Conservation (phyloP, 441 rosid species). For the Croton setiger region DNA sequence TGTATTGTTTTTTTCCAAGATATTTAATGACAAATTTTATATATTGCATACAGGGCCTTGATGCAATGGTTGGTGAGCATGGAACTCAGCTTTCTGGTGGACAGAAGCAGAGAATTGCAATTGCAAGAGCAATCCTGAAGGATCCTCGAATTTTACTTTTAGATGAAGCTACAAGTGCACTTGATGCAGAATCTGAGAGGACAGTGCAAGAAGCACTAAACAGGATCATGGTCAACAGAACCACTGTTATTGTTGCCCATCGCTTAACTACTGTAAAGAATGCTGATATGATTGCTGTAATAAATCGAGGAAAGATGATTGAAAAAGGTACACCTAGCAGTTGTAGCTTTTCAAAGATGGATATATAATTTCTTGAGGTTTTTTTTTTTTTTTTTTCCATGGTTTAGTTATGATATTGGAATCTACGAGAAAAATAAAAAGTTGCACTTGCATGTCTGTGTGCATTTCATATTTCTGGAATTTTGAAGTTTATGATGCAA, state of each 20-base stretch:
- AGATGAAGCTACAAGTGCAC: constrained; percentile 73
- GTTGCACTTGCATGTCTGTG: no score
- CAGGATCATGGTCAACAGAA: constrained; percentile 61
- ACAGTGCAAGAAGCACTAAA: constrained; percentile 66
- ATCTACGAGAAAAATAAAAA: no score
- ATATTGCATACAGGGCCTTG: constrained; percentile 43
- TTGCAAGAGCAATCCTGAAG: constrained; percentile 68
- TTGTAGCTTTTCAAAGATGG: no score
- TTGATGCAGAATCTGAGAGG: constrained; percentile 66
- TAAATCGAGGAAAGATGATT: constrained; percentile 55
- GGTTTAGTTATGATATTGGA: no score
- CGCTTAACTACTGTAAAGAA: constrained; percentile 60
- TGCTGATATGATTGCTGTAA: constrained; percentile 55
- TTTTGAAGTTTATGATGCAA: not conserved
- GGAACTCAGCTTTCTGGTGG: constrained; percentile 74
- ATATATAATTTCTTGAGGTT: no score
- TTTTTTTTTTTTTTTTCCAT: no score
- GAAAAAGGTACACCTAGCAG: constrained; percentile 45
- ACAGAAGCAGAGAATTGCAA: constrained; percentile 71
- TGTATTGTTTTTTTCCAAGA: not conserved
- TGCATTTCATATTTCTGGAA: not conserved
- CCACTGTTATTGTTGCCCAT: constrained; percentile 66
- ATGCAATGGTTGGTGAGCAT: constrained; percentile 73
- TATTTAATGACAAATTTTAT: not conserved
- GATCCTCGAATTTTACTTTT: constrained; percentile 60